Evolutionary conservation across 441 rosid genomes (phyloP), one percentile per base, ranked within the genome.

Genomic region (Adansonia rubrostipa): DNA sequence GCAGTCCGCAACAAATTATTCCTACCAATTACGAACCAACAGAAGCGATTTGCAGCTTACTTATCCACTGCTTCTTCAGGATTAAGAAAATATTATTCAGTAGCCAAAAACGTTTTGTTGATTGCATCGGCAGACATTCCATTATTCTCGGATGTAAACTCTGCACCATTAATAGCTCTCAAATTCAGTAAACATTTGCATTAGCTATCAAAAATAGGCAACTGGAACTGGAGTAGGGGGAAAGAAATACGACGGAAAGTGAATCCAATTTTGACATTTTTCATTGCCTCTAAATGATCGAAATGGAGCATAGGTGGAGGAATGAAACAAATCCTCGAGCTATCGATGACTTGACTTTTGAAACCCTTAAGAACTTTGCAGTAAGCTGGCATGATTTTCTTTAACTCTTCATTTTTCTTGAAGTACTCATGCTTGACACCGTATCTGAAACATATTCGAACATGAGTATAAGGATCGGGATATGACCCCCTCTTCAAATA

Each of bases 21-120:
- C 99, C 99, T 58, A 92, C 98, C 87, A 95, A 92, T 81, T 97
- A 94, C 9, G 99, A 85, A 22, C 98, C 98, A 54, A 90, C 97
- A 66, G 98, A 92, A 81, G 99, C 99, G 71, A 96, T 89, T 84
- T 92, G 92, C 4, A 98, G 98, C 76, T 84, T 92, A 13, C 0
- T 81, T 56, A 71, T 83, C 95, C 97, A 96, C 67, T 91, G 87
- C 72, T 85, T 88, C 84, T 73, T 80, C 98, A 50, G 90, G 71
- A 66, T 85, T 83, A 50, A 96, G 98, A 85, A 96, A 96, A 56
- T 88, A 96, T 67, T 90, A 98, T 83, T 95, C 98, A 0, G 99
- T 95, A n/a, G 89, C 91, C 72, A 91, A 82, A 80, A 92, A 94
- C 6, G 97, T 97, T 83, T 84, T 90, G 58, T 81, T 92, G 69